Evolutionary conservation across 805 yeast genomes (phyloP).

Genomic region (Kockiozyma suomiensis): DNA sequence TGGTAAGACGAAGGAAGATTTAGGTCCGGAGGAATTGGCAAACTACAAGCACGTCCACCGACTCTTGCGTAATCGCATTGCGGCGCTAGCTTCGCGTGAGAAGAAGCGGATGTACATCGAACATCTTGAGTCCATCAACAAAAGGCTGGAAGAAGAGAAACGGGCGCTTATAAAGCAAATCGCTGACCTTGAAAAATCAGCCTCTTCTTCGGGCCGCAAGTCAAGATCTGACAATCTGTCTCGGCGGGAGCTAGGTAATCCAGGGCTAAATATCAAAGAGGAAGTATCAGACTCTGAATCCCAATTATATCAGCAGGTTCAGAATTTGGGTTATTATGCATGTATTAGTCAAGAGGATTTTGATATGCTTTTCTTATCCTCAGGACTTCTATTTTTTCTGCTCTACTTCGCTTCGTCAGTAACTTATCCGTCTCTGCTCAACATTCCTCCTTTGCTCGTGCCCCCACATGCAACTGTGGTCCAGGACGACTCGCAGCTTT

Average conservation of each 20-base stretch:
- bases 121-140: constrained; percentile 22
- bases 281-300: neutral
- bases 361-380: constrained; percentile 10
- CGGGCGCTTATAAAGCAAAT: neutral
- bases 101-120: constrained; percentile 31
- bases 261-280: too few species aligned
- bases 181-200: constrained; percentile 10
- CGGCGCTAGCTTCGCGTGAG: constrained; percentile 33
- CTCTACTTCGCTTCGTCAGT: constrained; percentile 16
- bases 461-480: constrained; percentile 17
- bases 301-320: neutral
- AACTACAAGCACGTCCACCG: constrained; percentile 32
- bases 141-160: constrained; percentile 14
- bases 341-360: constrained; percentile 13
- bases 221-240: neutral
- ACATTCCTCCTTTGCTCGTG: constrained; percentile 11
- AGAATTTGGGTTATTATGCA: neutral
- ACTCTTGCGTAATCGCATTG: constrained; percentile 30
- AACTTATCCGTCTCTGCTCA: constrained; percentile 15
- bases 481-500: constrained; percentile 9
- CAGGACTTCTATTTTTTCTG: constrained; percentile 12
- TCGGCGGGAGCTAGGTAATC: neutral
- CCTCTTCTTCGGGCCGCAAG: neutral
- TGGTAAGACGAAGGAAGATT: constrained; percentile 33
- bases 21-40: constrained; percentile 31